A percentile compares a stretch with the other conserved stretches of the same genome.
These are phyloP conservation scores for Aspergillus cejpii DNA, from an alignment of 2,329 filamentous ascomycete genomes.

Conservation along the genomic window DNA sequence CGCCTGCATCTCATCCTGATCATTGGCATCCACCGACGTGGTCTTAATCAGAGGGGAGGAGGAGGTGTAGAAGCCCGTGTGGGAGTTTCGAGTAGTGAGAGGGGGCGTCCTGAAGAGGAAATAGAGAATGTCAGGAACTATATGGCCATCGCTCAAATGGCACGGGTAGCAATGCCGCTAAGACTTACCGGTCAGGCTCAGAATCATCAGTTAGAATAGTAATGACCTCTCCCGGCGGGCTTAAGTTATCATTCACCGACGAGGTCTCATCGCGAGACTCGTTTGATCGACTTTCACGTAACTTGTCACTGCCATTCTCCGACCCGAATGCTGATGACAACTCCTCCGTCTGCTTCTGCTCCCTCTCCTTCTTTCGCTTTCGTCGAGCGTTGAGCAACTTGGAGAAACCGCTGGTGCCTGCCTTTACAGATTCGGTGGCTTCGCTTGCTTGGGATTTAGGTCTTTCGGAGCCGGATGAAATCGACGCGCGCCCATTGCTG, in stretches of 20 bases:
- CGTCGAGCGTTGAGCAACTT: slow-evolving; percentile 44
- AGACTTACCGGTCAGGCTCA: slow-evolving; percentile 39
- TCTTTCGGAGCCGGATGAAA: slow-evolving; percentile 35
- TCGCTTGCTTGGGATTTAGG: slow-evolving; percentile 37
- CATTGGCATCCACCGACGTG: slow-evolving; percentile 40
- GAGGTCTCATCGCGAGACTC: slow-evolving; percentile 23
- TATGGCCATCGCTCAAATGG: slow-evolving; percentile 8
- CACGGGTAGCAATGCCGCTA: not conserved
- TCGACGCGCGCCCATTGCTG: slow-evolving; percentile 35
- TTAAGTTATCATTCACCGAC: slow-evolving; percentile 22
- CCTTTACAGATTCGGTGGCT: slow-evolving; percentile 32
- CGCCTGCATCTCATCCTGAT: slow-evolving; percentile 27
- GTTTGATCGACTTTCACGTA: slow-evolving; percentile 19
- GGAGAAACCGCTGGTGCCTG: slow-evolving; percentile 44
- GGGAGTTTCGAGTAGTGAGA: slow-evolving; percentile 55
- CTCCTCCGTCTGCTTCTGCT: slow-evolving; percentile 21
- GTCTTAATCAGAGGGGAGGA: slow-evolving; percentile 62
- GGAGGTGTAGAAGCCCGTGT: slow-evolving; percentile 61
- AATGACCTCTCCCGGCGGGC: slow-evolving; percentile 18
- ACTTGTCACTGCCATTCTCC: slow-evolving; percentile 17
- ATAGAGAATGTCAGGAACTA: slow-evolving; percentile 24
- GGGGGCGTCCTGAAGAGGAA: slow-evolving; percentile 38
- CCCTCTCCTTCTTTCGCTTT: slow-evolving; percentile 40
- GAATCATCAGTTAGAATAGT: slow-evolving; percentile 33
- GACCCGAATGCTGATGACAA: slow-evolving; percentile 18